Evolutionary conservation across 352 stramenopile species (phyloP), one percentile per base, ranked within the genome.

Genomic region (Pythium folliculosum): DNA sequence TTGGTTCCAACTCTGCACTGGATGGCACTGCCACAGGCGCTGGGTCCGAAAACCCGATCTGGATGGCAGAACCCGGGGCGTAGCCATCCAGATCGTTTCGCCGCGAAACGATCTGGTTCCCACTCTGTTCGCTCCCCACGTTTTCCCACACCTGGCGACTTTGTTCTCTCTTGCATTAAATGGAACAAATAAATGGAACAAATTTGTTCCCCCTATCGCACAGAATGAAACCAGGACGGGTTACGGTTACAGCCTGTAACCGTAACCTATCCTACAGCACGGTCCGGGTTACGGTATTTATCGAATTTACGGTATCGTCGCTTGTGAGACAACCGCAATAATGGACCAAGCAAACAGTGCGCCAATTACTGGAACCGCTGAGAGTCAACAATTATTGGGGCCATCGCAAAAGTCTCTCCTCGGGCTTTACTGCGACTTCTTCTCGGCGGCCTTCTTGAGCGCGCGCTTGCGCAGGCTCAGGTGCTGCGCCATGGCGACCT

Each of bases 361-460:
- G 27, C 27, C 2, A 2, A 32, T 6, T 32, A 45, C 3, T 45
- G 3, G 10, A 3, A 45, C 38, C 38, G 9, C 3, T 45, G 43
- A 3, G 7, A 12, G 2, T 22, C 43, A 49, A 12, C 43, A 49
- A 49, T 49, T 49, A 49, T 49, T 49, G n/a, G n/a, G n/a, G n/a
- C n/a, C n/a, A n/a, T n/a, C n/a, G n/a, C n/a, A n/a, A n/a, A n/a
- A n/a, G n/a, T n/a, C n/a, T n/a, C n/a, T n/a, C n/a, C n/a, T n/a
- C n/a, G n/a, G n/a, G n/a, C n/a, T n/a, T n/a, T n/a, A 89, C 71
- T 90, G 66, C 52, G 81, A 87, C 79, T 92, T 94, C 77, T 96
- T 96, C 60, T 87, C 71, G 70, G 90, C 79, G 9, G 84, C 75
- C 78, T 97, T 97, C 82, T 95, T 92, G 64, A 96, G 73, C 58